phyloP scores from a whole-genome alignment of 2,329 filamentous ascomycete species.

The Boeremia lycopersici region DNA sequence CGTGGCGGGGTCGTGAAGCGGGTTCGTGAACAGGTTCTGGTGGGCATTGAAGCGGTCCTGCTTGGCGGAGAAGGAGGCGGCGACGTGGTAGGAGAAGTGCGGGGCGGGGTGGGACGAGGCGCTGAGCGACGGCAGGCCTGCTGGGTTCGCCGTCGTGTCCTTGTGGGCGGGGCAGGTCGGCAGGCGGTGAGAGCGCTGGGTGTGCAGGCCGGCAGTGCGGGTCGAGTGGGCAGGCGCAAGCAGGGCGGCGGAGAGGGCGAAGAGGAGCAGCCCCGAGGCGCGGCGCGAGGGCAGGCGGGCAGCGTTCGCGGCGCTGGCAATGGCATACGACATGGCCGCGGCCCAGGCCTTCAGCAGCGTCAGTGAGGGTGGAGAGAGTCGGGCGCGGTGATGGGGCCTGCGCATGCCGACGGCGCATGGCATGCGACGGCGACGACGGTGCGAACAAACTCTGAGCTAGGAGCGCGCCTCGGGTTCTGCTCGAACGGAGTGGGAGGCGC shows the following conservation, averaged over 20 bases:
- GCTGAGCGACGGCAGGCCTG: conserved; percentile 40
- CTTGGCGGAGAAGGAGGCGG: conserved; percentile 51
- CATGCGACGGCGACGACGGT: conserved; percentile 10
- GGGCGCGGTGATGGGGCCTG: conserved; percentile 4
- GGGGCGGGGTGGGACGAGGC: conserved; percentile 38
- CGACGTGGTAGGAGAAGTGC: conserved; percentile 48
- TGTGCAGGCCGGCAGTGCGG: conserved; percentile 22
- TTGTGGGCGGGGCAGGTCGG: conserved; percentile 41
- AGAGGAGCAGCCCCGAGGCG: conserved; percentile 37
- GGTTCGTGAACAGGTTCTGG: conserved; percentile 44
- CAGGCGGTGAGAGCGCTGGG: conserved; percentile 24
- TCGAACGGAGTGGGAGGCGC: conserved; percentile 36
- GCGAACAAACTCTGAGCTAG: conserved; percentile 31
- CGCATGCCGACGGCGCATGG: conserved; percentile 25
- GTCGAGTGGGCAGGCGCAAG: conserved; percentile 31
- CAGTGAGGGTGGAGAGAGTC: conserved; percentile 23
- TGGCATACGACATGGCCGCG: conserved; percentile 47
- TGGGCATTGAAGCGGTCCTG: conserved; percentile 45
- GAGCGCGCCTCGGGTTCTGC: no score
- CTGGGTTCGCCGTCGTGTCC: conserved; percentile 35
- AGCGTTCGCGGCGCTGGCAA: conserved; percentile 34
- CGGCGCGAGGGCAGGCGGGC: conserved; percentile 31
- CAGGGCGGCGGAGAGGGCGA: conserved; percentile 39
- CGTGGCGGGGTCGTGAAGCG: conserved; percentile 35
- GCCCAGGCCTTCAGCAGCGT: conserved; percentile 39